Conservation (phyloP, 306 rosid genomes). For the Ochetophila trinervis region DNA sequence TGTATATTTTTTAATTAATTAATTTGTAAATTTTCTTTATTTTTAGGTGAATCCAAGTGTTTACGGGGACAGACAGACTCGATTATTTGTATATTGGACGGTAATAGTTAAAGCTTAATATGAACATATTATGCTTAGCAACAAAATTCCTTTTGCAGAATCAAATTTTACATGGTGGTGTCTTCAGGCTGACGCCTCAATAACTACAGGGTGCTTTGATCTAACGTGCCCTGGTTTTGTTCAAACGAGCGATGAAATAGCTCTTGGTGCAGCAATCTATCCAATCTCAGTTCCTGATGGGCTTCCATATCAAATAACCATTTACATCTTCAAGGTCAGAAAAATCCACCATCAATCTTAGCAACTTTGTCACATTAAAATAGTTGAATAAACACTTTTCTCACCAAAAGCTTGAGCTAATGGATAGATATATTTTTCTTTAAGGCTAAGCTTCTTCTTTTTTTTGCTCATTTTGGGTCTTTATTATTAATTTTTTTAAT, state of each 20-base stretch:
- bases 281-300: constrained; percentile 24
- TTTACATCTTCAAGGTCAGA: constrained; percentile 27
- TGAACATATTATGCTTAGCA: not conserved
- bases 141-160: not conserved
- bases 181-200: constrained; percentile 24
- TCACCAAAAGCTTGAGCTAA: no score
- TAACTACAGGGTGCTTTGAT: constrained; percentile 36
- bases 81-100: constrained; percentile 33
- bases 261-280: constrained; percentile 35
- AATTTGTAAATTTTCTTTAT: not conserved
- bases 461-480: no score
- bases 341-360: not conserved
- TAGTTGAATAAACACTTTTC: no score
- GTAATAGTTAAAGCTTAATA: constrained; percentile 8
- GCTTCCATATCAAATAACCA: constrained; percentile 26
- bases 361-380: not conserved
- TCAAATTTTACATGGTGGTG: not conserved
- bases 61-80: constrained; percentile 31
- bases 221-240: constrained; percentile 36
- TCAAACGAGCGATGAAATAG: constrained; percentile 29
- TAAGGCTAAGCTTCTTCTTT: no score
- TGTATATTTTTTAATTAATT: not conserved
- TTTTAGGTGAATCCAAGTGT: constrained; percentile 34
- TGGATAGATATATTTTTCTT: no score
- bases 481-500: no score